Conservation (phyloP, 257 asterid species). For the Ehretia macrophylla region DNA sequence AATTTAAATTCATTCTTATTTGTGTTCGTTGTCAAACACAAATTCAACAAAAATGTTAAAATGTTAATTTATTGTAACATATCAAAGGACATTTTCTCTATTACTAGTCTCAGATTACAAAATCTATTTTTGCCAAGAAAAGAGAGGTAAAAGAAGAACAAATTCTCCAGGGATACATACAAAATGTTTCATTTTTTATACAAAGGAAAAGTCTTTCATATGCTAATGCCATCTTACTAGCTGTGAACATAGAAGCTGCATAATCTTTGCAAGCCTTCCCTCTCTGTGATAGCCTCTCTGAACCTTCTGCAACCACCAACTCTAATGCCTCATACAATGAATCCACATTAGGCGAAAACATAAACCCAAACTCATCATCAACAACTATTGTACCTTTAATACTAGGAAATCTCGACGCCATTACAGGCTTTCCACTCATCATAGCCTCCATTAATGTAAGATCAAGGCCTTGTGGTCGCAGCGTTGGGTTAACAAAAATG, state of each 20-base stretch:
- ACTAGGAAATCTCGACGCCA: slow-evolving; percentile 95
- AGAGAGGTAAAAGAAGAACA: neutral
- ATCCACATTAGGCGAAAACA: slow-evolving; percentile 75
- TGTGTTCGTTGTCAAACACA: no score
- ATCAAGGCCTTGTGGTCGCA: slow-evolving; percentile 94
- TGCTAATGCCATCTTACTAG: slow-evolving; percentile 80
- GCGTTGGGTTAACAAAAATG: slow-evolving; percentile 79
- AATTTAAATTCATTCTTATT: no score
- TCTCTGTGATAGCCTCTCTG: slow-evolving; percentile 51
- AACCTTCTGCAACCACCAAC: slow-evolving; percentile 58
- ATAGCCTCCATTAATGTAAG: slow-evolving; percentile 85
- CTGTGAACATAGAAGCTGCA: slow-evolving; percentile 78
- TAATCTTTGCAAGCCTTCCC: slow-evolving; percentile 71
- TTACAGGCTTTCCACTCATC: slow-evolving; percentile 86
- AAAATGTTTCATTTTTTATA: slow-evolving; percentile 62
- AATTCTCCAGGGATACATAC: slow-evolving; percentile 44
- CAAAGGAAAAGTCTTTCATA: slow-evolving; percentile 85
- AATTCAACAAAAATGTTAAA: no score
- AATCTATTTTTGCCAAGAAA: no score
- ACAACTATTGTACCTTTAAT: slow-evolving; percentile 79
- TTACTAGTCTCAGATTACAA: no score
- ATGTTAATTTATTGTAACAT: no score
- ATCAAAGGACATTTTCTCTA: no score
- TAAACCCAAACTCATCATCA: slow-evolving; percentile 65
- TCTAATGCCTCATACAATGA: slow-evolving; percentile 64